Conservation (phyloP, 108 stramenopile species). For the Discostella stelligeroides region DNA sequence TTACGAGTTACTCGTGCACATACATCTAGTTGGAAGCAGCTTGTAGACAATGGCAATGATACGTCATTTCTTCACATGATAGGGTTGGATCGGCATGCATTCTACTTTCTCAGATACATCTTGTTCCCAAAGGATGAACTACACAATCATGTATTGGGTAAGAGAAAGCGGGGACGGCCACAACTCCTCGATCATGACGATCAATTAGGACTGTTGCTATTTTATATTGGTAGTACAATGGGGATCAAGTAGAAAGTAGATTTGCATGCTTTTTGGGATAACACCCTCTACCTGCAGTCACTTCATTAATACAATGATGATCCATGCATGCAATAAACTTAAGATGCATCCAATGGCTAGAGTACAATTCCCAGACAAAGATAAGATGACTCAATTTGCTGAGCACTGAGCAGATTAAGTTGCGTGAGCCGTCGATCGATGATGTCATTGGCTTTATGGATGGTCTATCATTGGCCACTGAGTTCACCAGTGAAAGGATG, state of each 20-base stretch:
- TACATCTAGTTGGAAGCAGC: not conserved
- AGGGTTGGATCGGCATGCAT: not conserved
- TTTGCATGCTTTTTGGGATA: not conserved
- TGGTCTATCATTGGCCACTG: not conserved
- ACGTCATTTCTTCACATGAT: not conserved
- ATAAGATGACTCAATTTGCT: not conserved
- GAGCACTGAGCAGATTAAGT: not conserved
- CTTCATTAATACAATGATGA: slow-evolving; percentile 1
- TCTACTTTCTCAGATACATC: not conserved
- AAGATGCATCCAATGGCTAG: not conserved
- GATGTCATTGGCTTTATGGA: not conserved
- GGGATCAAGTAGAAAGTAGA: not conserved
- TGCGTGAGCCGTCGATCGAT: not conserved
- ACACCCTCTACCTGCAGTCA: not conserved
- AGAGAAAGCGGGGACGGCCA: not conserved
- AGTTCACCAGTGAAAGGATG: not conserved
- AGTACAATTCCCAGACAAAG: not conserved
- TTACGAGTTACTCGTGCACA: too few relatives aligned
- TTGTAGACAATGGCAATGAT: not conserved
- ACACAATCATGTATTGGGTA: not conserved
- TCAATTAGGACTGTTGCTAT: not conserved
- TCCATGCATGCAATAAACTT: not conserved
- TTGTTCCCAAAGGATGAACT: not conserved
- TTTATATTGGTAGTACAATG: slow-evolving; percentile 1
- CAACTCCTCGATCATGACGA: not conserved